phyloP scores from a whole-genome alignment of 2,329 filamentous ascomycete genomes.

The Thermoascus crustaceus region DNA sequence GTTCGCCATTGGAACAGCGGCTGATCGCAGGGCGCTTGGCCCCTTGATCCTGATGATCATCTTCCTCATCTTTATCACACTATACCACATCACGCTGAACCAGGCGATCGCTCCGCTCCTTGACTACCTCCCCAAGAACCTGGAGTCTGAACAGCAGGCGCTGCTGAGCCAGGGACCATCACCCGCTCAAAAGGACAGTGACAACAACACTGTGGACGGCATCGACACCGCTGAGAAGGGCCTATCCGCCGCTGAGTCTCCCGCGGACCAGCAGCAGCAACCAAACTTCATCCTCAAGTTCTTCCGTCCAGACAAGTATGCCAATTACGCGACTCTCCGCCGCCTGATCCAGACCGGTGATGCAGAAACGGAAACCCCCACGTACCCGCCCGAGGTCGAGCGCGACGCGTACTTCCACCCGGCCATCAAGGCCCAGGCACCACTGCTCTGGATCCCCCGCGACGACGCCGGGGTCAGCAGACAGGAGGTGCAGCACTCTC shows the following conservation, averaged over 20 bases:
- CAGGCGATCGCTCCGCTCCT: constrained; percentile 67
- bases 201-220: constrained; percentile 15
- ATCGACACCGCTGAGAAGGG: constrained; percentile 29
- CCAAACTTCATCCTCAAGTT: constrained; percentile 43
- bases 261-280: constrained; percentile 22
- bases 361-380: constrained; percentile 46
- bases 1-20: constrained; percentile 61
- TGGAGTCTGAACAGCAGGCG: constrained; percentile 50
- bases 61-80: constrained; percentile 63
- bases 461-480: constrained; percentile 66
- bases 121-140: constrained; percentile 69
- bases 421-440: constrained; percentile 52
- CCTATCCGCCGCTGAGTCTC: constrained; percentile 13
- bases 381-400: constrained; percentile 56
- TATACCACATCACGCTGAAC: constrained; percentile 67
- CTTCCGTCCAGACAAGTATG: constrained; percentile 68
- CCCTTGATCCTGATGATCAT: constrained; percentile 69
- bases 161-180: constrained; percentile 26
- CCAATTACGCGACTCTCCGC: constrained; percentile 63
- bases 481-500: constrained; percentile 68
- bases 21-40: constrained; percentile 54
- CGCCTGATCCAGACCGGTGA: constrained; percentile 56
- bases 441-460: constrained; percentile 76
- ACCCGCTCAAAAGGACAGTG: no score
- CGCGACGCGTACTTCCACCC: constrained; percentile 68